Base-by-base conservation (phyloP, 352 stramenopile genomes). In the Phytophthora capsici region DNA sequence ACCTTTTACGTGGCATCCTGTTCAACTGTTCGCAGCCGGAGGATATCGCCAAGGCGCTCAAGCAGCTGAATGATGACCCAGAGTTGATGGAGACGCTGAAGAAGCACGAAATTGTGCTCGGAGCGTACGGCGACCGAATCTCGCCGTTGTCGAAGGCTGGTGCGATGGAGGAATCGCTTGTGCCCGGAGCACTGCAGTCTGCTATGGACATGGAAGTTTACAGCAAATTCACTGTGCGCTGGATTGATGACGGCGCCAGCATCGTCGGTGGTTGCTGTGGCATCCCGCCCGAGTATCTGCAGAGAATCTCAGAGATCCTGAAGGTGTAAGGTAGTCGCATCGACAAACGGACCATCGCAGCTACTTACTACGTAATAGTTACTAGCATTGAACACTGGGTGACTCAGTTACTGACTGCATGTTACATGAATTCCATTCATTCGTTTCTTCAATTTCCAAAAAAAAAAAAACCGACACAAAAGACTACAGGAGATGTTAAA, bases 1-100 rank as follows among this genome's bases (percentile, higher is more conserved):
- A 54, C 40, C 57, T 61, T 61, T 66, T 97, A 3, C 65, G 76
- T 22, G 91, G 63, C 38, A 76, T 98, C 30, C 61, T 98, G 13
- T 98, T 98, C 62, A 98, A 98, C 69, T 98, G 90, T 63, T 93
- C 78, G 53, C 88, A 97, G 45, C 94, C 94, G 0, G 94, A 98
- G 77, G 77, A 92, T 37, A 96, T 98, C 20, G 84, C 82, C 6
- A 91, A 88, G 73, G 86, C 81, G n/a, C 63, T 98, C 5, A 62
- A 79, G 32, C 49, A 72, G 14, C 74, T 98, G 36, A 52, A 63
- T 17, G 57, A 78, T 9, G 49, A 63, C 20, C n/a, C 44, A n/a
- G 62, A 51, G 1, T 20, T 84, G 6, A 43, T 66, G 48, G 49
- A 64, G 10, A 49, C 71, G 56, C 50, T 91, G 23, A 60, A 66